phyloP scores from a whole-genome alignment of 371 early-diverging fungal species.

The Apophysomyces sp. region DNA sequence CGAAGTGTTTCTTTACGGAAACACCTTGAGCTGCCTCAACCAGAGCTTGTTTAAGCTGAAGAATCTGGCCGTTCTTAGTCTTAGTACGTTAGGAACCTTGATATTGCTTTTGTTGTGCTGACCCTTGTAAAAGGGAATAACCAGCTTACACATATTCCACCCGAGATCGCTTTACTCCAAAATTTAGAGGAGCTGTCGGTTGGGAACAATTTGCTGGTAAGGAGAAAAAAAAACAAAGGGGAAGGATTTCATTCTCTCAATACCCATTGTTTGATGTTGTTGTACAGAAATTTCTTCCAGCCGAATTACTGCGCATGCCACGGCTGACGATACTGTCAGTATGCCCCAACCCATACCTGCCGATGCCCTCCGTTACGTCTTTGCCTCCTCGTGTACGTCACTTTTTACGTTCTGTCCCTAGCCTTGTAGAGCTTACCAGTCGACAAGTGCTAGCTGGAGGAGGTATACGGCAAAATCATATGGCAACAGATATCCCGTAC shows the following conservation, averaged over 20 bases:
- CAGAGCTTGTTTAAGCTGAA: constrained; percentile 46
- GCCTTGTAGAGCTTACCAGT: constrained; percentile 23
- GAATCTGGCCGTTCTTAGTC: constrained; percentile 55
- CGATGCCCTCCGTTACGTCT: background rate
- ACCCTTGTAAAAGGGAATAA: constrained; percentile 43
- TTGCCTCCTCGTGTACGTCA: background rate
- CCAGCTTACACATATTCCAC: constrained; percentile 41
- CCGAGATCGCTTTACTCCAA: constrained; percentile 56
- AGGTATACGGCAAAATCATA: background rate
- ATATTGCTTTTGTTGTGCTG: background rate
- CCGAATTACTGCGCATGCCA: constrained; percentile 29
- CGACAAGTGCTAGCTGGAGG: constrained; percentile 9
- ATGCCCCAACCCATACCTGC: constrained; percentile 36
- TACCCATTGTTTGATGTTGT: background rate
- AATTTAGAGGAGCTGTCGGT: constrained; percentile 57
- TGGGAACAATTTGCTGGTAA: constrained; percentile 59
- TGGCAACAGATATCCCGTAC: constrained; percentile 9
- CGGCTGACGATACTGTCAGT: constrained; percentile 25
- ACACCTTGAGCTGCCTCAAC: constrained; percentile 35
- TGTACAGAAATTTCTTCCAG: constrained; percentile 31
- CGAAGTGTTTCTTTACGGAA: constrained; percentile 52
- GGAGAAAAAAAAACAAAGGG: background rate
- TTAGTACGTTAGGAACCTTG: constrained; percentile 33
- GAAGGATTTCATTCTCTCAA: background rate
- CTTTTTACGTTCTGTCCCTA: constrained; percentile 10